Evolutionary conservation across 2,329 filamentous ascomycete species (phyloP).

Genomic region (Chrysosporium keratinophilum): DNA sequence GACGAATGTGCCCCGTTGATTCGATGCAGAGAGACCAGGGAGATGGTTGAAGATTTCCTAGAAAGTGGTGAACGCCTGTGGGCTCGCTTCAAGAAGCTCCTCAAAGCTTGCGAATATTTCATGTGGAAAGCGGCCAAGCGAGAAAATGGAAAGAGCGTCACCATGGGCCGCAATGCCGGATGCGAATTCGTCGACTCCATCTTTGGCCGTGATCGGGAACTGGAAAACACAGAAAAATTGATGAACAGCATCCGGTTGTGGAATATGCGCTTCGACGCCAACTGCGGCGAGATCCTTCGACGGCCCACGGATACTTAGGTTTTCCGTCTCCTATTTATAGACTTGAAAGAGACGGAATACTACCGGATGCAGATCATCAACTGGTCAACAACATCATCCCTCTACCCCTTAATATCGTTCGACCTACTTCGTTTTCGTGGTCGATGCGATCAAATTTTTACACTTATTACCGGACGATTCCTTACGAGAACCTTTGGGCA

Average conservation of each 20-base stretch:
- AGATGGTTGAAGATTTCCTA: slow-evolving; percentile 83
- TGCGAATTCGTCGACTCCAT: slow-evolving; percentile 94
- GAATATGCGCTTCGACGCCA: slow-evolving; percentile 89
- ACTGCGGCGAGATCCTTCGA: slow-evolving; percentile 76
- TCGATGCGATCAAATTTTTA: too few relatives aligned
- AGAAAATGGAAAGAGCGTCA: slow-evolving; percentile 54
- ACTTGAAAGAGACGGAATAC: neutral
- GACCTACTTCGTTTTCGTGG: too few relatives aligned
- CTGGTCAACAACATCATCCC: too few relatives aligned
- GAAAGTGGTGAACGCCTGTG: slow-evolving; percentile 78
- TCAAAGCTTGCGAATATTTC: slow-evolving; percentile 84
- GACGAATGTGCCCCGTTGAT: slow-evolving; percentile 68
- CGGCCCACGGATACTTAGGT: neutral
- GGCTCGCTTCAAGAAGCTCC: slow-evolving; percentile 70
- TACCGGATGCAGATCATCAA: too few relatives aligned
- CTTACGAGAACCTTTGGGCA: too few relatives aligned
- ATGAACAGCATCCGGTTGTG: slow-evolving; percentile 82
- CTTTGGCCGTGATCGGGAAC: slow-evolving; percentile 81
- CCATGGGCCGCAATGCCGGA: slow-evolving; percentile 83
- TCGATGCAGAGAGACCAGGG: slow-evolving; percentile 59
- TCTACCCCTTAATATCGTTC: too few relatives aligned
- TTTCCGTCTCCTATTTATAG: neutral
- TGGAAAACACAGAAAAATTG: slow-evolving; percentile 81
- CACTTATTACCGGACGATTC: too few relatives aligned
- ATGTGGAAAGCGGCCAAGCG: slow-evolving; percentile 86